These are phyloP conservation scores for Canavalia ensiformis DNA, from an alignment of 306 rosid genomes.

Conservation along the genomic window DNA sequence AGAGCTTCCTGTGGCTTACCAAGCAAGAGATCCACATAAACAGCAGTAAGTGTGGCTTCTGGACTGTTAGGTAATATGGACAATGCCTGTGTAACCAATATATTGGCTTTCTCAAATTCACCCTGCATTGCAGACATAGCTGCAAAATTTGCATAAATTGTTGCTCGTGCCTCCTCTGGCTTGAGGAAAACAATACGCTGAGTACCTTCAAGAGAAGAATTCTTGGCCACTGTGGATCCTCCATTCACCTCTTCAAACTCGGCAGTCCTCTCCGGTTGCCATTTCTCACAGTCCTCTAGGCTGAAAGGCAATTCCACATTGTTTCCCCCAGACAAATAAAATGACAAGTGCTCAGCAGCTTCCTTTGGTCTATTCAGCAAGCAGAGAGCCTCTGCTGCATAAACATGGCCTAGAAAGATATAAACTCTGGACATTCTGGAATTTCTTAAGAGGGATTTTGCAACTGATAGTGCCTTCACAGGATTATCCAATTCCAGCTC, in stretches of 20 bases:
- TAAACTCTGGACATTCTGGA: conserved; percentile 89
- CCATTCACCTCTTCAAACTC: conserved; percentile 79
- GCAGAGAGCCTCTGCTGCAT: conserved; percentile 98
- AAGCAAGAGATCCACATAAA: conserved; percentile 82
- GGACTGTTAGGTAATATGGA: conserved; percentile 78
- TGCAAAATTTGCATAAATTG: conserved; percentile 86
- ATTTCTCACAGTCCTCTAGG: conserved; percentile 78
- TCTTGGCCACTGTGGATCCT: conserved; percentile 67
- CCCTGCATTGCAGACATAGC: conserved; percentile 82
- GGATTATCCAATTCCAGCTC: conserved; percentile 94
- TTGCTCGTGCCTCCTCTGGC: conserved; percentile 90
- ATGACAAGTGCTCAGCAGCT: conserved; percentile 78
- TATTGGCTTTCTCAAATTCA: conserved; percentile 72
- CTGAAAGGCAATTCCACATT: conserved; percentile 78
- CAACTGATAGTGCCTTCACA: conserved; percentile 71
- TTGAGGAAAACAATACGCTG: conserved; percentile 69
- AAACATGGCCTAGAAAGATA: conserved; percentile 79
- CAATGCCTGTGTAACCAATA: conserved; percentile 73
- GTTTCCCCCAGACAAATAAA: conserved; percentile 75
- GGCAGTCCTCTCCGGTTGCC: conserved; percentile 63
- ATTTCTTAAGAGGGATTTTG: conserved; percentile 76
- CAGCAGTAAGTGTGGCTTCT: conserved; percentile 82
- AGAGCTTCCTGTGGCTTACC: conserved; percentile 87
- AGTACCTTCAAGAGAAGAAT: conserved; percentile 55
- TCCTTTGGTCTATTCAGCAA: conserved; percentile 86